Evolutionary conservation across 2,329 filamentous ascomycete species (phyloP).

Genomic region (Penicillium freii): DNA sequence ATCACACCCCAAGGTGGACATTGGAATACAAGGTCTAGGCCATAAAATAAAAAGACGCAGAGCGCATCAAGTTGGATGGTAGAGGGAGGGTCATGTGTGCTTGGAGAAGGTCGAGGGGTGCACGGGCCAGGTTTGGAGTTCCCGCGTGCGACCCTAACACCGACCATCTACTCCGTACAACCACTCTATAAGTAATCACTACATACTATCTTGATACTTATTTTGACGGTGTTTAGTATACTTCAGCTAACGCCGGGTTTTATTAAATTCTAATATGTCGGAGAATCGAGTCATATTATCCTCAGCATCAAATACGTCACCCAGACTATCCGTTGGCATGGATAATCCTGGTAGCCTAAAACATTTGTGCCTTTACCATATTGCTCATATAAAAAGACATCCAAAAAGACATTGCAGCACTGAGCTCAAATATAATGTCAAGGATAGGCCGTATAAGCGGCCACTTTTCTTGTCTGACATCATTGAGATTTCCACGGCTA

Average conservation of each 20-base stretch:
- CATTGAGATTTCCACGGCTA: too few relatives aligned
- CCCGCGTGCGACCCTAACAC: background rate
- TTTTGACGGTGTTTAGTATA: background rate
- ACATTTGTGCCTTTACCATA: background rate
- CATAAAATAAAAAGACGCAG: constrained; percentile 20
- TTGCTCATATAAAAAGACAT: background rate
- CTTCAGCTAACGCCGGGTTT: background rate
- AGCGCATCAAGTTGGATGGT: constrained; percentile 22
- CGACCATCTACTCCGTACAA: constrained; percentile 1
- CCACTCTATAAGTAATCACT: background rate
- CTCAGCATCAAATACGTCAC: background rate
- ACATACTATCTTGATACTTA: background rate
- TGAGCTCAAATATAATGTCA: too few relatives aligned
- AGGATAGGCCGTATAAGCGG: background rate
- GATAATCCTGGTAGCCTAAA: background rate
- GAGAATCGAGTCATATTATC: background rate
- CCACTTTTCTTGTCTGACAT: background rate
- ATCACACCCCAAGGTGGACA: constrained; percentile 39
- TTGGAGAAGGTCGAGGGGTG: constrained; percentile 24
- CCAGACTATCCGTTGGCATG: background rate
- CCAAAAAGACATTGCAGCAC: background rate
- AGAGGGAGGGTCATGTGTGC: constrained; percentile 28
- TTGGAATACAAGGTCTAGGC: constrained; percentile 39
- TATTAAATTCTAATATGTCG: background rate
- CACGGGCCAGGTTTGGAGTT: constrained; percentile 25